Conservation (phyloP, 1,139 yeast genomes). For the Candida buenavistaensis region DNA sequence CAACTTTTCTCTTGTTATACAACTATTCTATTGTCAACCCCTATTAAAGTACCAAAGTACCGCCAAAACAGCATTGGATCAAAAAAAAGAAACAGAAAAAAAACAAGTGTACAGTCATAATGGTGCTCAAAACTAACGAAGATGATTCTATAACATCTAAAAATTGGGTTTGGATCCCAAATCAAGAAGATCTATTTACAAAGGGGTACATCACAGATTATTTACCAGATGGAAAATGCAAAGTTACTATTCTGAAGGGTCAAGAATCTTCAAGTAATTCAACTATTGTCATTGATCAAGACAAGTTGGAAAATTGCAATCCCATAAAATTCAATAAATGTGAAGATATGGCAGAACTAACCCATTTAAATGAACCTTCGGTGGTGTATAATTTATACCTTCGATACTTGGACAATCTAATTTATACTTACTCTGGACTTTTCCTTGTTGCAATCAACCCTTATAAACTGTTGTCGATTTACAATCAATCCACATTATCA, state of each 20-base stretch:
- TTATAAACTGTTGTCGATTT: constrained; percentile 74
- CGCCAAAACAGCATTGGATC: too few species aligned
- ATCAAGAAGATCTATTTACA: constrained; percentile 59
- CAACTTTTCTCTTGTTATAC: too few species aligned
- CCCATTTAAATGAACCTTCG: constrained; percentile 92
- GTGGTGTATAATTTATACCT: constrained; percentile 79
- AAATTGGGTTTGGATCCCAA: constrained; percentile 43
- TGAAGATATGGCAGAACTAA: constrained; percentile 93
- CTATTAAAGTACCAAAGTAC: too few species aligned
- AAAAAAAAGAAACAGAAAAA: too few species aligned
- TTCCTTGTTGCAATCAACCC: constrained; percentile 97
- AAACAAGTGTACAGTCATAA: too few species aligned
- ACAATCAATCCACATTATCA: constrained; percentile 57
- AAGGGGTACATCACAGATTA: constrained; percentile 69
- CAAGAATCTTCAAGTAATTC: constrained; percentile 21
- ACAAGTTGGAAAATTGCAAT: constrained; percentile 65
- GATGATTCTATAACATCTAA: constrained; percentile 12
- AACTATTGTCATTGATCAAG: constrained; percentile 36
- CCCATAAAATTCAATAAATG: constrained; percentile 93
- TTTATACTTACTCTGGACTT: constrained; percentile 78
- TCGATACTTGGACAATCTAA: constrained; percentile 75
- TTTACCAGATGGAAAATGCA: constrained; percentile 47
- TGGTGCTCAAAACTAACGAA: constrained; percentile 4
- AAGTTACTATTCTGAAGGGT: constrained; percentile 54
- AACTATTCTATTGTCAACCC: too few species aligned